A percentile compares a stretch with the other conserved stretches of the same genome.
These are phyloP conservation scores for Phytophthora melonis DNA, from an alignment of 352 stramenopile genomes.

Conservation along the genomic window DNA sequence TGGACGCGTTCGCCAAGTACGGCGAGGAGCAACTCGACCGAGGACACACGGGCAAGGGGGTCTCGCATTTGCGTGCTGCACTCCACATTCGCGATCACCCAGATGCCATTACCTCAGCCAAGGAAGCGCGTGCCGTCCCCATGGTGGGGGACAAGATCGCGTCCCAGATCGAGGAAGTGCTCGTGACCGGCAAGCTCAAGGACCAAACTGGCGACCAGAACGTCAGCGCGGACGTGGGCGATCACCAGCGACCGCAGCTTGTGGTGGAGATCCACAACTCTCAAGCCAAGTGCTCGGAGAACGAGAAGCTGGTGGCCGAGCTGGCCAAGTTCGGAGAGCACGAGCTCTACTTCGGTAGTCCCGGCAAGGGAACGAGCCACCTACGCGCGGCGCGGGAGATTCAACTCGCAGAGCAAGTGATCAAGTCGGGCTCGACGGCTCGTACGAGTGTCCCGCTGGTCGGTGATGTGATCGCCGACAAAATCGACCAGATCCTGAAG, in stretches of 20 bases:
- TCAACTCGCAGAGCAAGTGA: constrained; percentile 56
- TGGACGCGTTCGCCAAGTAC: constrained; percentile 77
- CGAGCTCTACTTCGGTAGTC: constrained; percentile 76
- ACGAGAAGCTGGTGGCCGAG: constrained; percentile 71
- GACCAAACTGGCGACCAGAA: constrained; percentile 60
- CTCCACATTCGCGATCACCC: constrained; percentile 64
- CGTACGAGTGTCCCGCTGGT: constrained; percentile 58
- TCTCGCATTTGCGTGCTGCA: constrained; percentile 75
- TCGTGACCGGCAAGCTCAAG: constrained; percentile 60
- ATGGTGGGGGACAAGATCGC: constrained; percentile 74
- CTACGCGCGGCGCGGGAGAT: constrained; percentile 72
- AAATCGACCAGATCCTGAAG: constrained; percentile 82
- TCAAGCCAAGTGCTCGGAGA: constrained; percentile 59
- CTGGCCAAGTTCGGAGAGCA: constrained; percentile 76
- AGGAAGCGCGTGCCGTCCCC: constrained; percentile 49
- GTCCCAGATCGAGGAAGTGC: constrained; percentile 65
- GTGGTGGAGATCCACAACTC: constrained; percentile 59
- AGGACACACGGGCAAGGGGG: constrained; percentile 80
- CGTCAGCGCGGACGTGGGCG: constrained; percentile 50
- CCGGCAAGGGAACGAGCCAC: constrained; percentile 75
- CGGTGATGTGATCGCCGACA: constrained; percentile 75
- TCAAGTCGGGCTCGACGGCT: constrained; percentile 63
- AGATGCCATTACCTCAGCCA: constrained; percentile 52
- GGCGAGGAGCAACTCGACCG: constrained; percentile 62
- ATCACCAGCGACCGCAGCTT: constrained; percentile 51